Percentiles rank a stretch among this genome's conserved stretches.
phyloP scores from a whole-genome alignment of 805 yeast species.

The Danielozyma ontarioensis region DNA sequence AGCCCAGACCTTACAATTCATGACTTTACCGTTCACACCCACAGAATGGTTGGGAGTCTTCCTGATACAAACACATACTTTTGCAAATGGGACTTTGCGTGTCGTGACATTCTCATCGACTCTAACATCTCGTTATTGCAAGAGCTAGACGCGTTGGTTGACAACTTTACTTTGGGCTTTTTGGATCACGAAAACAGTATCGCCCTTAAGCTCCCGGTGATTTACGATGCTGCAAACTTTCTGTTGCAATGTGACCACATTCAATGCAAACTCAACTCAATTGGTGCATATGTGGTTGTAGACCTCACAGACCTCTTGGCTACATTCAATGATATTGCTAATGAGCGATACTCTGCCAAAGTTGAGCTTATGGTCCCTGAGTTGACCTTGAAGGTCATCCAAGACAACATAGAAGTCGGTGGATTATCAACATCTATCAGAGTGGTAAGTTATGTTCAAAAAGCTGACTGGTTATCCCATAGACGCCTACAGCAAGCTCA shows the following conservation, averaged over 20 bases:
- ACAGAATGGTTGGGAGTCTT: slow-evolving; percentile 88
- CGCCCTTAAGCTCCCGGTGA: slow-evolving; percentile 46
- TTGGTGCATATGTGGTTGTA: slow-evolving; percentile 12
- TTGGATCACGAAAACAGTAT: slow-evolving; percentile 74
- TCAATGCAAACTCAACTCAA: slow-evolving; percentile 34
- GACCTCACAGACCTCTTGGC: slow-evolving; percentile 25
- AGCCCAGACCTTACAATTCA: slow-evolving; percentile 49
- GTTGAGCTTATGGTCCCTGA: slow-evolving; percentile 46
- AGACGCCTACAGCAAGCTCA: slow-evolving; percentile 58
- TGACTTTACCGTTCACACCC: slow-evolving; percentile 70
- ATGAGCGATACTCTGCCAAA: slow-evolving; percentile 54
- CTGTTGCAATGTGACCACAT: slow-evolving; percentile 50
- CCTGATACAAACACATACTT: slow-evolving; percentile 84
- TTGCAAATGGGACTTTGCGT: slow-evolving; percentile 83
- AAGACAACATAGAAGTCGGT: slow-evolving; percentile 8
- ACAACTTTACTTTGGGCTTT: slow-evolving; percentile 57
- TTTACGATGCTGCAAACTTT: slow-evolving; percentile 68
- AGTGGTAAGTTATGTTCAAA: slow-evolving; percentile 42
- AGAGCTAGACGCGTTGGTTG: slow-evolving; percentile 36
- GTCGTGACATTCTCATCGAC: slow-evolving; percentile 54
- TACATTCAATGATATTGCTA: slow-evolving; percentile 65
- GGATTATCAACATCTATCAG: neutral
- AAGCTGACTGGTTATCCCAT: slow-evolving; percentile 41
- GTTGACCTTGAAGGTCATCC: slow-evolving; percentile 29
- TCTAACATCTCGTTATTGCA: slow-evolving; percentile 44